Conservation (phyloP, 2,329 filamentous ascomycete genomes). For the Cladophialophora exuberans region DNA sequence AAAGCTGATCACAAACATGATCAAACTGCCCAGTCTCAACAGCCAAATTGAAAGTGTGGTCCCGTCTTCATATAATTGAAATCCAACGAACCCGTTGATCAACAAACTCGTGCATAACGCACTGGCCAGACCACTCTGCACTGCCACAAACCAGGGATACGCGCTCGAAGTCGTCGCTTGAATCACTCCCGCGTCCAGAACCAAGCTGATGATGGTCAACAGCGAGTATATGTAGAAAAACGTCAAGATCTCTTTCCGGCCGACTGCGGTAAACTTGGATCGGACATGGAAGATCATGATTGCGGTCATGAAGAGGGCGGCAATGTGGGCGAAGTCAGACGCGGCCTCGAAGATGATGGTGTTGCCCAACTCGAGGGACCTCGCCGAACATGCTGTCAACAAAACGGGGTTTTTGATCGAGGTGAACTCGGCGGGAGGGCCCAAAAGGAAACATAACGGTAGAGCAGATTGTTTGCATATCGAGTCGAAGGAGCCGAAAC, state of each 20-base stretch:
- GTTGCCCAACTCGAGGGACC: constrained; percentile 94
- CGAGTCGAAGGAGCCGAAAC: constrained; percentile 85
- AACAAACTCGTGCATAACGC: constrained; percentile 86
- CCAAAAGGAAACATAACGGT: constrained; percentile 84
- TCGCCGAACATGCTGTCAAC: constrained; percentile 87
- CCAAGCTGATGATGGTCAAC: constrained; percentile 82
- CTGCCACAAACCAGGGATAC: constrained; percentile 89
- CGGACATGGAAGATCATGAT: constrained; percentile 97
- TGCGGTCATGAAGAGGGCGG: constrained; percentile 86
- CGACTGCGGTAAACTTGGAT: constrained; percentile 96
- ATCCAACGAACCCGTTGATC: constrained; percentile 97
- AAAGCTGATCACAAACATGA: constrained; percentile 84
- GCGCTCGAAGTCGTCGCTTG: constrained; percentile 73
- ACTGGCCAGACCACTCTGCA: constrained; percentile 82
- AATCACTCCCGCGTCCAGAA: constrained; percentile 90
- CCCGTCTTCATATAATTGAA: constrained; percentile 97
- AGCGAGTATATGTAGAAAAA: constrained; percentile 98
- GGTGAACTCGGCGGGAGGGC: constrained; percentile 60
- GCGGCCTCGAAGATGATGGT: constrained; percentile 98
- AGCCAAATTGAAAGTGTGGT: constrained; percentile 94
- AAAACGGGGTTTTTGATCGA: constrained; percentile 74
- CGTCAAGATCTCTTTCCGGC: constrained; percentile 73
- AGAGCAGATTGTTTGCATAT: constrained; percentile 85
- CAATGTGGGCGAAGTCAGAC: constrained; percentile 87
- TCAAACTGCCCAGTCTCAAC: constrained; percentile 74